Conservation (phyloP, 2,329 filamentous ascomycete species). For the Colletotrichum sp. region DNA sequence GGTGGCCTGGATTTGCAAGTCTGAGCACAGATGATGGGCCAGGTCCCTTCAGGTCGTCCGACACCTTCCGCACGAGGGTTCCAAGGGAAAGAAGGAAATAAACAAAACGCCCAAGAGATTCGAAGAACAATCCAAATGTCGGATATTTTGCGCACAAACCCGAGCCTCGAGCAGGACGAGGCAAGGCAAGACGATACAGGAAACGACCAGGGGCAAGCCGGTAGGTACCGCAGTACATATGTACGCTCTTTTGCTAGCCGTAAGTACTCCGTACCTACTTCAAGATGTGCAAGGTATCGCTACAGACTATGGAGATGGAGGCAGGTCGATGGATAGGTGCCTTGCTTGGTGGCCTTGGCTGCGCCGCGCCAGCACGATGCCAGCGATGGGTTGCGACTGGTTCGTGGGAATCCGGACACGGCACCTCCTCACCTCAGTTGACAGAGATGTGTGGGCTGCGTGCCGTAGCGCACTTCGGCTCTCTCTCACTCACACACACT, state of each 20-base stretch:
- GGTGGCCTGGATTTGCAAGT: neutral
- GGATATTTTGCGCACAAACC: neutral
- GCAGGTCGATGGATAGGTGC: conserved; percentile 2
- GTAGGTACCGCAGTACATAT: neutral
- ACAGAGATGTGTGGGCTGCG: conserved; percentile 1
- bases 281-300: neutral
- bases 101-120: neutral
- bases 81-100: neutral
- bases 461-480: neutral
- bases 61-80: neutral
- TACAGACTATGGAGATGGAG: neutral
- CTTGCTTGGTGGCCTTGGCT: neutral
- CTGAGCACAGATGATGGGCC: neutral
- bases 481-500: neutral
- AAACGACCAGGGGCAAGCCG: neutral
- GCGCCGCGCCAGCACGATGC: conserved; percentile 5
- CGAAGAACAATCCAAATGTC: neutral
- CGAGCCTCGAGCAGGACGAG: neutral
- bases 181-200: neutral
- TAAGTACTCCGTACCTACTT: neutral
- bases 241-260: neutral
- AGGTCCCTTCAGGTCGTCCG: neutral
- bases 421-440: conserved; percentile 1
- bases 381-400: conserved; percentile 17
- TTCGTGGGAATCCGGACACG: conserved; percentile 18